phyloP scores from a whole-genome alignment of 1,139 yeast genomes.

The Yamadazyma trypodendri region DNA sequence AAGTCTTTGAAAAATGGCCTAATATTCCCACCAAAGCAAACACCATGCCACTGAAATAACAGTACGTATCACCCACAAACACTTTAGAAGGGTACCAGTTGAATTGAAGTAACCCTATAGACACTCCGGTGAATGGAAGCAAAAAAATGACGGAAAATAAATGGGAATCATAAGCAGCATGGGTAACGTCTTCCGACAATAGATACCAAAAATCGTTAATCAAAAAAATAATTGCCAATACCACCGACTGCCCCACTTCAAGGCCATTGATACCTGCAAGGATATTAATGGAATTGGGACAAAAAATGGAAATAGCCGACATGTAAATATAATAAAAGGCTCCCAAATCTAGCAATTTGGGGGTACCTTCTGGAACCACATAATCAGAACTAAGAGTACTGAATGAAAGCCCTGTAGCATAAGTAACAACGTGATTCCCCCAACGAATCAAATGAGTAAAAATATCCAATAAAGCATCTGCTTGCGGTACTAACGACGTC shows the following conservation, averaged over 20 bases:
- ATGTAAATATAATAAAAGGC: constrained; percentile 78
- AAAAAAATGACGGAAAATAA: constrained; percentile 74
- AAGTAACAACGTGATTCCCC: constrained; percentile 36
- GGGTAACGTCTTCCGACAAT: constrained; percentile 34
- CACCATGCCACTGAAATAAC: constrained; percentile 98
- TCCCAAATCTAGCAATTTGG: constrained; percentile 71
- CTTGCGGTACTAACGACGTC: constrained; percentile 29
- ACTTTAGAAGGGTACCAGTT: constrained; percentile 92
- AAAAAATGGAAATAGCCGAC: constrained; percentile 88
- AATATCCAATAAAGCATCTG: constrained; percentile 19
- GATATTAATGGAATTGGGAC: constrained; percentile 96
- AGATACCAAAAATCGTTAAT: constrained; percentile 77
- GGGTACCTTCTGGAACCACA: constrained; percentile 26
- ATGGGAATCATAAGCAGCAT: constrained; percentile 79
- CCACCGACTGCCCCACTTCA: constrained; percentile 92
- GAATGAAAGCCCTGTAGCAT: constrained; percentile 38
- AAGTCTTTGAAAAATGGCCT: constrained; percentile 94
- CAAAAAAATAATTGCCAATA: constrained; percentile 68
- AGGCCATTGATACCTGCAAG: constrained; percentile 95
- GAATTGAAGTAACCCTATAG: constrained; percentile 69
- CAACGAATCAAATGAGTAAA: constrained; percentile 23
- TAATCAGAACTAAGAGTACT: constrained; percentile 37
- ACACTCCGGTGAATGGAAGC: constrained; percentile 85
- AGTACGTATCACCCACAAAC: constrained; percentile 97
- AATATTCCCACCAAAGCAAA: constrained; percentile 95